phyloP scores from a whole-genome alignment of 1,284 basidiomycete genomes.

The Cystobasidiaceae sp. region DNA sequence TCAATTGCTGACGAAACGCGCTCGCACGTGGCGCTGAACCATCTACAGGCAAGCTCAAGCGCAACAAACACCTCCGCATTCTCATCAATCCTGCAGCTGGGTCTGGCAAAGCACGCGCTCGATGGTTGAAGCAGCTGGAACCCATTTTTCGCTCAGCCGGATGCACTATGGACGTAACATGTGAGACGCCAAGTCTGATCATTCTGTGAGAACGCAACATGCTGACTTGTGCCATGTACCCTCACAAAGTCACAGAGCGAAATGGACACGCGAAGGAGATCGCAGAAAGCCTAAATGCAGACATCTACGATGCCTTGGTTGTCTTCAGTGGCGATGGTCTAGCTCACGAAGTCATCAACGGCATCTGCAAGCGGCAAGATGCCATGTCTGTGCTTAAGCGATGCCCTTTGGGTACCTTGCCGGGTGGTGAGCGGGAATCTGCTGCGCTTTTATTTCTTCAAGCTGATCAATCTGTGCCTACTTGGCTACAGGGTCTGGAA shows the following conservation, averaged over 20 bases:
- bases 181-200: no score
- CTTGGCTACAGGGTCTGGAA: constrained; percentile 47
- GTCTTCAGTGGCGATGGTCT: constrained; percentile 85
- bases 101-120: constrained; percentile 63
- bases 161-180: constrained; percentile 48
- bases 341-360: constrained; percentile 87
- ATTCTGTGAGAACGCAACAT: no score
- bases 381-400: constrained; percentile 61
- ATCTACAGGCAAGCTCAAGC: constrained; percentile 10
- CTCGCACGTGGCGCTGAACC: no score
- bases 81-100: constrained; percentile 88
- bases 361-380: constrained; percentile 67
- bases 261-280: constrained; percentile 68
- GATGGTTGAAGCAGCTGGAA: constrained; percentile 63
- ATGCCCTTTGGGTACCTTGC: constrained; percentile 77
- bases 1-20: no score
- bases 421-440: constrained; percentile 61
- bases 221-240: no score
- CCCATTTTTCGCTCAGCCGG: constrained; percentile 76
- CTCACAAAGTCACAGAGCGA: constrained; percentile 62
- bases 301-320: constrained; percentile 68
- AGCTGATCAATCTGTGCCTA: neutral
- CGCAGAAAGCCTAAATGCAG: constrained; percentile 57
- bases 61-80: constrained; percentile 47
- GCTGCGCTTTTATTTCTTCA: no score